phyloP scores from a whole-genome alignment of 768 basidiomycete species.

The Exidia glandulosa region DNA sequence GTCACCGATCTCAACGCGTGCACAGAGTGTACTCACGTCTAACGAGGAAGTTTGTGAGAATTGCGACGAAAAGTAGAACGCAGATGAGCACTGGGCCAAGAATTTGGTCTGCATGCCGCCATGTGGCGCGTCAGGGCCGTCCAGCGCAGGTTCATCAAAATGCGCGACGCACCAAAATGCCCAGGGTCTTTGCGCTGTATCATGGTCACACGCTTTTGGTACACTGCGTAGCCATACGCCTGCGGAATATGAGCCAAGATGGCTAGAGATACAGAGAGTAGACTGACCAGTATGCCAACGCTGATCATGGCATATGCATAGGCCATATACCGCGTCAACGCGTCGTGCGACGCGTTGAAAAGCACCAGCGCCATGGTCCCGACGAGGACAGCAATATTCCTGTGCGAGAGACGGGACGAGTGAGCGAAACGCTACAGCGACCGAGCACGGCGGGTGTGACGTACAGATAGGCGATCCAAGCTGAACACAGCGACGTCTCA shows the following conservation, averaged over 20 bases:
- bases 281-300: constrained; percentile 48
- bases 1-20: background rate
- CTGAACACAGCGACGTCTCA: constrained; percentile 24
- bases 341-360: constrained; percentile 73
- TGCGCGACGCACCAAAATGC: constrained; percentile 58
- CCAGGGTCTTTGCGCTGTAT: constrained; percentile 84
- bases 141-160: constrained; percentile 2
- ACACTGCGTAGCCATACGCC: constrained; percentile 79
- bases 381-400: constrained; percentile 67
- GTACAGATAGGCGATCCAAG: constrained; percentile 82
- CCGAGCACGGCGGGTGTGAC: background rate
- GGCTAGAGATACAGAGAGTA: background rate
- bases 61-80: constrained; percentile 70
- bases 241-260: constrained; percentile 17
- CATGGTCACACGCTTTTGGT: constrained; percentile 82
- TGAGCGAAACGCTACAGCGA: background rate
- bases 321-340: constrained; percentile 66
- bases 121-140: background rate
- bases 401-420: background rate
- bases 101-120: constrained; percentile 49
- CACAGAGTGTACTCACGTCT: constrained; percentile 44
- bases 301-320: constrained; percentile 76
- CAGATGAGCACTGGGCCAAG: constrained; percentile 78
- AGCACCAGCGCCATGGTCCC: constrained; percentile 79
- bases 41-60: constrained; percentile 79